Evolutionary conservation across 1,284 basidiomycete genomes (phyloP).

Genomic region (Fomes fomentarius): DNA sequence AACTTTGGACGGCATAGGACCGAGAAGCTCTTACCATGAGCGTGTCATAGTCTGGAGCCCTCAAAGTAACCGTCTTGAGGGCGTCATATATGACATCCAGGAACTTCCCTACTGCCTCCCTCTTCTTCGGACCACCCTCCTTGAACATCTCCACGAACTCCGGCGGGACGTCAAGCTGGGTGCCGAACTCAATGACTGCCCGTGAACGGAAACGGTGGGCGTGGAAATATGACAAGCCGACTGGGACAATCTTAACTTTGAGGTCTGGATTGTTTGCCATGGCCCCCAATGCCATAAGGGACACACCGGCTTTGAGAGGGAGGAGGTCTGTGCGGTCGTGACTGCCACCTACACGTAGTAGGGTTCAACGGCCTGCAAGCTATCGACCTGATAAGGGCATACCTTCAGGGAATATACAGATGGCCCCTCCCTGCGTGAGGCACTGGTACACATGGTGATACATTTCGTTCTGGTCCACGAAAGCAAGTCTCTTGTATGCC

Average conservation of each 20-base stretch:
- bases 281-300: slow-evolving; percentile 97
- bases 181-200: slow-evolving; percentile 96
- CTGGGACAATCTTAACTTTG: slow-evolving; percentile 91
- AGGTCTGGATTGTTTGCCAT: slow-evolving; percentile 91
- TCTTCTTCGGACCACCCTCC: slow-evolving; percentile 86
- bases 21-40: slow-evolving; percentile 79
- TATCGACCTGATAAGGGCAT: slow-evolving; percentile 22
- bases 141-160: slow-evolving; percentile 92
- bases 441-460: slow-evolving; percentile 93
- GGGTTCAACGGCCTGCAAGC: not conserved
- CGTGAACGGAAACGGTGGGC: slow-evolving; percentile 93
- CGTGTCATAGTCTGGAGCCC: slow-evolving; percentile 97
- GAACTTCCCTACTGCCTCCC: slow-evolving; percentile 89
- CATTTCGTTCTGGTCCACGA: slow-evolving; percentile 93
- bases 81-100: slow-evolving; percentile 94
- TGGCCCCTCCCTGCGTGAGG: slow-evolving; percentile 86
- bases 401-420: slow-evolving; percentile 98
- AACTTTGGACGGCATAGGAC: not conserved
- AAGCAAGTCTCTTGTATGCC: slow-evolving; percentile 79
- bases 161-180: slow-evolving; percentile 85
- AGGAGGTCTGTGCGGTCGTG: slow-evolving; percentile 95
- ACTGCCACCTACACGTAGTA: slow-evolving; percentile 72
- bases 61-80: slow-evolving; percentile 96
- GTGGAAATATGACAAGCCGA: slow-evolving; percentile 95
- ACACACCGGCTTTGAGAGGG: slow-evolving; percentile 94